Percentiles rank a stretch among this genome's conserved stretches.
Conservation (phyloP, 257 asterid species). For the Solanum pimpinellifolium region DNA sequence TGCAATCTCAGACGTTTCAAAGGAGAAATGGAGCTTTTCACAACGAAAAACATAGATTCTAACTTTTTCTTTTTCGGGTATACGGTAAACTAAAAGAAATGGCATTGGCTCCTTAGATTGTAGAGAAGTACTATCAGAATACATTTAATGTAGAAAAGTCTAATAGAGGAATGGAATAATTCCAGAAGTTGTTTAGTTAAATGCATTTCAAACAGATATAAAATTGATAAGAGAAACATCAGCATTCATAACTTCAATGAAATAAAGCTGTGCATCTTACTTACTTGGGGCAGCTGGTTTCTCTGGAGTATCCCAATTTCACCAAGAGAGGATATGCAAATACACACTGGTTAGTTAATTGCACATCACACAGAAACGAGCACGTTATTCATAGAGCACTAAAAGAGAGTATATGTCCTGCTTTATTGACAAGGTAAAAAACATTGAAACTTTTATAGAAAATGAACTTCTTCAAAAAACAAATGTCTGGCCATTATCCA, state of each 20-base stretch:
- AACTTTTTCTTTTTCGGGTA: neutral
- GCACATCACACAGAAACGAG: neutral
- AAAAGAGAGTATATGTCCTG: neutral
- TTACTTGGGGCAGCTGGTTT: constrained; percentile 86
- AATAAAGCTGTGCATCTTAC: constrained; percentile 12
- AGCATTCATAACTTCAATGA: neutral
- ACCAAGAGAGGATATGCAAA: constrained; percentile 36
- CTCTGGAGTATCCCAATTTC: constrained; percentile 44
- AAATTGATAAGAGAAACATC: neutral
- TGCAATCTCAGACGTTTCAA: neutral
- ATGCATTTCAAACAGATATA: neutral
- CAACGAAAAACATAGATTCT: neutral
- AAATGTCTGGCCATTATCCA: neutral
- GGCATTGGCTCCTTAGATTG: neutral
- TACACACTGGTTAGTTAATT: constrained; percentile 24
- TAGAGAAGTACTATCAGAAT: neutral
- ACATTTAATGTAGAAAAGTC: neutral
- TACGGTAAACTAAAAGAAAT: neutral
- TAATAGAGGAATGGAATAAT: neutral
- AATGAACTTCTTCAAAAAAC: neutral
- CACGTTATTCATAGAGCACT: neutral
- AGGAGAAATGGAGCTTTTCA: neutral
- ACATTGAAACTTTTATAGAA: neutral
- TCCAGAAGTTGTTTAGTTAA: neutral
- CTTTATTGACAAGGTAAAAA: neutral